These are phyloP conservation scores for Entoloma clypeatum DNA, from an alignment of 1,284 basidiomycete species.

Conservation along the genomic window DNA sequence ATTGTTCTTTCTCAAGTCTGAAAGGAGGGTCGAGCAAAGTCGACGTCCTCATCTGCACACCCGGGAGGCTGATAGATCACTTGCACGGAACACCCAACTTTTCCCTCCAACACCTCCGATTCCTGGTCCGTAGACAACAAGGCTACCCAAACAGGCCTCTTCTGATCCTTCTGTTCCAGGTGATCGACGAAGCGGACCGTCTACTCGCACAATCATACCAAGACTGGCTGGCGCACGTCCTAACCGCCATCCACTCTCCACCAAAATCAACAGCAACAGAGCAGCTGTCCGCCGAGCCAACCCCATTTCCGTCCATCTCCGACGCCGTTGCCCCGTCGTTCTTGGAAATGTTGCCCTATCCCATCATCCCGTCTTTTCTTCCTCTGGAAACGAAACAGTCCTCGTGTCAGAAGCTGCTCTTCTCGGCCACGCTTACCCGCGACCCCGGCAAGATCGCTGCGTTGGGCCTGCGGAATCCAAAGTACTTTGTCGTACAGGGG, in stretches of 20 bases:
- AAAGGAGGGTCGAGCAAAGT: conserved; percentile 81
- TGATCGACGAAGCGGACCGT: conserved; percentile 97
- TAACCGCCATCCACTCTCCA: conserved; percentile 64
- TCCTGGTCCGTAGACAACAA: conserved; percentile 55
- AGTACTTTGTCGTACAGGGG: conserved; percentile 84
- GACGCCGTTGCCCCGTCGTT: conserved; percentile 63
- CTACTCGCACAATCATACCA: conserved; percentile 94
- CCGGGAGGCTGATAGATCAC: conserved; percentile 94
- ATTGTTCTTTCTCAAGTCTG: conserved; percentile 36
- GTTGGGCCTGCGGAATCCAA: conserved; percentile 75
- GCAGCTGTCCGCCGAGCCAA: neutral
- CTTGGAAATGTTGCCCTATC: conserved; percentile 42
- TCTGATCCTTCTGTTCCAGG: conserved; percentile 39
- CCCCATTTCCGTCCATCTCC: conserved; percentile 18
- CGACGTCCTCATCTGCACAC: conserved; percentile 94
- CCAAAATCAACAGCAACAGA: conserved; percentile 5
- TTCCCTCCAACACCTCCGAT: conserved; percentile 90
- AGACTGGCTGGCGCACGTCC: conserved; percentile 85
- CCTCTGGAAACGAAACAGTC: conserved; percentile 51
- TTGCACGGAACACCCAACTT: conserved; percentile 86
- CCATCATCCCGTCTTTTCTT: conserved; percentile 42
- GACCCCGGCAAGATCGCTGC: conserved; percentile 92
- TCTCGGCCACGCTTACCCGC: conserved; percentile 93
- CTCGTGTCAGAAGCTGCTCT: conserved; percentile 93
- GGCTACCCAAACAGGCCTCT: conserved; percentile 6